Conservation (phyloP, 1,284 basidiomycete genomes). For the Ustilago trichophora region DNA sequence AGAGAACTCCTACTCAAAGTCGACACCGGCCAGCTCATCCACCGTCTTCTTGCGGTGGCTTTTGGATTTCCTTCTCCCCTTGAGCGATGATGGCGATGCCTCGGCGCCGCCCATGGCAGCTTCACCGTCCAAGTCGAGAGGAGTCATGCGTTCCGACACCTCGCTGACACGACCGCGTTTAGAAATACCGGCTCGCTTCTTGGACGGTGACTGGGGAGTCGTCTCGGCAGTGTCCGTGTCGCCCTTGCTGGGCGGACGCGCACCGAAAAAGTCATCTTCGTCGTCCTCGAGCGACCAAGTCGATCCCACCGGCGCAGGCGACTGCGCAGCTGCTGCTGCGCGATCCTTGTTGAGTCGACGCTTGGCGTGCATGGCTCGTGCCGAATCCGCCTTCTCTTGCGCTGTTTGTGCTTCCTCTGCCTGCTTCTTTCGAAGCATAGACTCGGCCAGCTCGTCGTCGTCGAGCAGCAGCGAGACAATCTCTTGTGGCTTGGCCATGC, state of each 20-base stretch:
- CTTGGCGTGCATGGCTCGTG: conserved; percentile 61
- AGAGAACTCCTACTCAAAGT: conserved; percentile 14
- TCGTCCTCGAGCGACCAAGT: conserved; percentile 64
- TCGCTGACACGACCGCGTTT: conserved; percentile 35
- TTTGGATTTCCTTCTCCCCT: conserved; percentile 42
- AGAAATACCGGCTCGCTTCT: conserved; percentile 17
- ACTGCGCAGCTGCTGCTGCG: conserved; percentile 36
- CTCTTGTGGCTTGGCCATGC: conserved; percentile 90
- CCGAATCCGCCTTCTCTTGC: conserved; percentile 63
- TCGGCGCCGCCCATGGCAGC: conserved; percentile 12
- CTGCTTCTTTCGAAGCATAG: conserved; percentile 65
- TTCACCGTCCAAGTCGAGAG: conserved; percentile 30
- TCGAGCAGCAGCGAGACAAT: conserved; percentile 94
- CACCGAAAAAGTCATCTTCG: conserved; percentile 65
- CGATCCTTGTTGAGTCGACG: conserved; percentile 54
- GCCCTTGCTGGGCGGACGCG: conserved; percentile 42
- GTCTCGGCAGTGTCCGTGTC: conserved; percentile 49
- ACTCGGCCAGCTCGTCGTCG: conserved; percentile 76
- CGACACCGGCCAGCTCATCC: conserved; percentile 43
- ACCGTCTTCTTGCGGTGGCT: conserved; percentile 52
- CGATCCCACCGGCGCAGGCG: conserved; percentile 26
- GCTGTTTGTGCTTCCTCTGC: conserved; percentile 62
- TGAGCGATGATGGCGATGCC: conserved; percentile 13
- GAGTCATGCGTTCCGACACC: conserved; percentile 35
- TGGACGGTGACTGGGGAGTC: conserved; percentile 37